Evolutionary conservation across 805 yeast species (phyloP).

Genomic region (Ogataea naganishii): DNA sequence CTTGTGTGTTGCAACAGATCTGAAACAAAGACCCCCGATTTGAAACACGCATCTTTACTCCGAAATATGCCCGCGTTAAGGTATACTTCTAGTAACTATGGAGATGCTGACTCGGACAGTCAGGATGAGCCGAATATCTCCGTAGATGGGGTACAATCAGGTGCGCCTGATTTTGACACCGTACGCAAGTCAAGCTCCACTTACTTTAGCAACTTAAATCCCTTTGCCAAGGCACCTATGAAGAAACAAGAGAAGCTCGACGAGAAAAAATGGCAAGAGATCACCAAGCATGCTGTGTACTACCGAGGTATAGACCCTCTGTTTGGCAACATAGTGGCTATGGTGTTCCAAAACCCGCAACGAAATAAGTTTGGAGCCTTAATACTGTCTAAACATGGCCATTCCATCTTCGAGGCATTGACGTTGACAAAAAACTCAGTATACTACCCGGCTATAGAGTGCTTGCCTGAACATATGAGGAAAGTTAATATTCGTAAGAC

Average conservation of each 20-base stretch:
- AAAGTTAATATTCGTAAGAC: conserved; percentile 60
- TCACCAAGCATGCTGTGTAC: conserved; percentile 42
- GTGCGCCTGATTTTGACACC: neutral
- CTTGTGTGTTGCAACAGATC: too few species aligned
- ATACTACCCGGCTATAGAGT: conserved; percentile 73
- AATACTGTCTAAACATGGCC: conserved; percentile 59
- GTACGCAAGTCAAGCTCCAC: conserved; percentile 2
- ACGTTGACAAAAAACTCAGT: conserved; percentile 52
- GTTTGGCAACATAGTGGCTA: conserved; percentile 36
- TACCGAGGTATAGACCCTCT: conserved; percentile 42
- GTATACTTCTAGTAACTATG: conserved; percentile 2
- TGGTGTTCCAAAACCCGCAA: conserved; percentile 41
- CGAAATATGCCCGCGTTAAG: conserved; percentile 1
- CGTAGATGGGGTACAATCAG: neutral
- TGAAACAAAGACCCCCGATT: too few species aligned
- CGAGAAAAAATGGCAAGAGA: conserved; percentile 27
- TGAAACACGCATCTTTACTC: too few species aligned
- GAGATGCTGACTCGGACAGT: neutral
- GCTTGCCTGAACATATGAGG: conserved; percentile 40
- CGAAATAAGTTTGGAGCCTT: conserved; percentile 42
- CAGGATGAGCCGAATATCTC: neutral
- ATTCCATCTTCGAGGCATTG: conserved; percentile 47
- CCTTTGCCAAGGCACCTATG: neutral
- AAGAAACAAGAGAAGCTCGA: neutral
- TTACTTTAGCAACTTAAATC: conserved; percentile 1